phyloP scores from a whole-genome alignment of 371 early-diverging fungal species.

The Encephalitozoon intestinalis region DNA sequence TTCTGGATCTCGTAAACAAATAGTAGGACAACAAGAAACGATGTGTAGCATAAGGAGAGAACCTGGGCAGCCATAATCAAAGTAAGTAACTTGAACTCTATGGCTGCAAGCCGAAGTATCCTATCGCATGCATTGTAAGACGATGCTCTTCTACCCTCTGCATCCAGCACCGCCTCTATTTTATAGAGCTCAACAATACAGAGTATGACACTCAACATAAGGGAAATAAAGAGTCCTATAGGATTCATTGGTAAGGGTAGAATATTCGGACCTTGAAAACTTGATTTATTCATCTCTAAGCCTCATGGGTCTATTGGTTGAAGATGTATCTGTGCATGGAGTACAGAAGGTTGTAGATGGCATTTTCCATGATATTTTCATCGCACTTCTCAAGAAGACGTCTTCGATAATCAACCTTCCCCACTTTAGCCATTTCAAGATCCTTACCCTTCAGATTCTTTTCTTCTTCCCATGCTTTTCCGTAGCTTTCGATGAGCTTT shows the following conservation, averaged over 20 bases:
- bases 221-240: neutral
- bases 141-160: neutral
- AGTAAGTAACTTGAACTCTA: neutral
- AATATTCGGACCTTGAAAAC: neutral
- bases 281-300: neutral
- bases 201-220: neutral
- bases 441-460: constrained; percentile 48
- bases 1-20: constrained; percentile 1
- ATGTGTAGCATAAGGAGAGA: neutral
- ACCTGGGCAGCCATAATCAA: neutral
- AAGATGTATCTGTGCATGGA: constrained; percentile 56
- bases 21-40: neutral
- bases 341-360: constrained; percentile 55
- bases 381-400: constrained; percentile 53
- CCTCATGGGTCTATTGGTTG: constrained; percentile 25
- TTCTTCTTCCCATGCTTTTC: constrained; percentile 54
- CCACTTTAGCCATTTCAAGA: constrained; percentile 52
- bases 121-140: constrained; percentile 1
- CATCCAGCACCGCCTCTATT: neutral
- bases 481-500: constrained; percentile 45
- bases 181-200: neutral
- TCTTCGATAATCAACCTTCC: constrained; percentile 58
- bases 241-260: neutral
- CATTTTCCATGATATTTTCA: constrained; percentile 48
- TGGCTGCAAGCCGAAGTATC: neutral